A percentile compares a stretch with the other conserved stretches of the same genome.
phyloP scores from a whole-genome alignment of 495 filamentous ascomycete species.

The Trichoderma reesei region DNA sequence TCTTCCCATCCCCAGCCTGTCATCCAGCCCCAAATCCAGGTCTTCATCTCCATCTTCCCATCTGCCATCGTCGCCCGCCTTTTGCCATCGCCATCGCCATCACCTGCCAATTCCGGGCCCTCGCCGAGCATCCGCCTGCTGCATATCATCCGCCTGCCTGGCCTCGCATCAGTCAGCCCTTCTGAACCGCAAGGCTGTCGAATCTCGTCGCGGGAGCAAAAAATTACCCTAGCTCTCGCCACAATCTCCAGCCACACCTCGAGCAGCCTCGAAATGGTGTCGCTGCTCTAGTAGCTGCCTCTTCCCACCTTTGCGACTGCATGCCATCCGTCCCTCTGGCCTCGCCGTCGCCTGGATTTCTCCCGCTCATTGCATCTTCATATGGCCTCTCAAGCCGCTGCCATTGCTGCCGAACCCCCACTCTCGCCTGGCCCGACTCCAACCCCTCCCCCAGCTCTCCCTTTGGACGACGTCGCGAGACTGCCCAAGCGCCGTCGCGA shows the following conservation, averaged over 20 bases:
- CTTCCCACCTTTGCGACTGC: conserved; percentile 1
- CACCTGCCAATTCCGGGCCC: conserved; percentile 1
- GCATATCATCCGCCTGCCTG: background rate
- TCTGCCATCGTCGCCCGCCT: background rate
- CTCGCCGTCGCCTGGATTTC: conserved; percentile 36
- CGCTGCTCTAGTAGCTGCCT: conserved; percentile 23
- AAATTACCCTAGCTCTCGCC: conserved; percentile 31
- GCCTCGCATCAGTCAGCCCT: background rate
- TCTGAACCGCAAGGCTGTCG: conserved; percentile 9
- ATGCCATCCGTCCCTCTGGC: conserved; percentile 17
- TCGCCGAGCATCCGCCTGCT: background rate
- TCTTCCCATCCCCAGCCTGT: conserved; percentile 8
- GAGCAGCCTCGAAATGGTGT: conserved; percentile 29
- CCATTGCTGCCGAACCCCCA: conserved; percentile 16
- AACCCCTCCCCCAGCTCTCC: conserved; percentile 12
- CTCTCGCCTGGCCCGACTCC: conserved; percentile 23
- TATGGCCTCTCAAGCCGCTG: conserved; percentile 22
- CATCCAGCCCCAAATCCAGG: background rate
- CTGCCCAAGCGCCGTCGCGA: conserved; percentile 42
- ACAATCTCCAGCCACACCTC: conserved; percentile 43
- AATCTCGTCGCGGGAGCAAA: background rate
- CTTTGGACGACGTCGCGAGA: conserved; percentile 23
- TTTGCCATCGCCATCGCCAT: background rate
- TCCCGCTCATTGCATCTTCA: conserved; percentile 35
- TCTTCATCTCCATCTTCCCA: background rate